Base-by-base conservation (phyloP, 75 land plant species). In the Cunninghamia lanceolata region DNA sequence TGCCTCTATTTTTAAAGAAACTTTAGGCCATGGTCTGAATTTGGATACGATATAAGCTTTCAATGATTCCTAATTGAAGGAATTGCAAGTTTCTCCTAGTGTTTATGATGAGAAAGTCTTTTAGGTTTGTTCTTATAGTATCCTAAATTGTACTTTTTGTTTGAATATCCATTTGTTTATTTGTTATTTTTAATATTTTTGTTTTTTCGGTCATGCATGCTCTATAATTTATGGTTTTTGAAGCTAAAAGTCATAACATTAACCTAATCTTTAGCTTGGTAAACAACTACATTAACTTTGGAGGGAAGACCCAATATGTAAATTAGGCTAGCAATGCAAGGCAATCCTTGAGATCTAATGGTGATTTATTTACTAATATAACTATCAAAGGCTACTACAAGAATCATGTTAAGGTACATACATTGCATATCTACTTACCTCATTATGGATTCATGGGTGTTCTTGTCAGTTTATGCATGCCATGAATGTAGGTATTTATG, bases 291-390 rank as follows among this genome's bases (percentile, higher is more conserved):
- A 92, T 90, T 0, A 89, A 86, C 88, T 92, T 89, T 85, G 97
- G 99, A 50, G 99, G 99, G 36, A 95, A 90, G 87, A 88, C 88
- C 46, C 95, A 95, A 90, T 97, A 97, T 90, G 97, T 97, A 54
- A 74, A 94, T 38, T 97, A 97, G 99, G 99, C 95, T 54, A 89
- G 91, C 82, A 71, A 89, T 84, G 74, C 56, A 36, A 94, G 95
- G 10, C 89, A 89, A 50, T 78, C 73, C 78, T 40, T 90, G 45
- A 70, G 66, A 30, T 89, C 91, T 84, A 94, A 92, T 38, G 99
- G 95, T 89, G 94, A 90, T 86, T 96, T 96, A 91, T 96, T 90
- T 82, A 89, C 91, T 25, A 91, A 94, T 85, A 86, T 91, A n/a
- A 88, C 91, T 89, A 93, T 88, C 30, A 92, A 91, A 82, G 91